Percentiles rank a stretch among this genome's conserved stretches.
Evolutionary conservation across 768 basidiomycete species (phyloP).

Genomic region (Ephemerocybe angulata): DNA sequence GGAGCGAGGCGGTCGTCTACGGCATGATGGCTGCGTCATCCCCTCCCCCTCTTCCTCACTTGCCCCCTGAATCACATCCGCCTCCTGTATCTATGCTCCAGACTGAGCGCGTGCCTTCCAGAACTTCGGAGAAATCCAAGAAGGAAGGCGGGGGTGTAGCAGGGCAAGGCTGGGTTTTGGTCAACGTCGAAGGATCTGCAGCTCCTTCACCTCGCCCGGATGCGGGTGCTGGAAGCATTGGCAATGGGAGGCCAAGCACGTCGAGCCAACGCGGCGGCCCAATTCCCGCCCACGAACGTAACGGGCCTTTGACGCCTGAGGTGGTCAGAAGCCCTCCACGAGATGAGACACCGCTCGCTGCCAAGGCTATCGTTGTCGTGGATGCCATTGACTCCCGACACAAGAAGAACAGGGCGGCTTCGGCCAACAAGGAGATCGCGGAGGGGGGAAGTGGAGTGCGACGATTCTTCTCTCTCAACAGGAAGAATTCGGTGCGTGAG

Average conservation of each 20-base stretch:
- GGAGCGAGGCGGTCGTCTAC: slow-evolving; percentile 63
- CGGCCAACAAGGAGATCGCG: neutral
- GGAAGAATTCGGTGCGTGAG: slow-evolving; percentile 37
- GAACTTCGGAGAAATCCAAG: slow-evolving; percentile 23
- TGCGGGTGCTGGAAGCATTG: neutral
- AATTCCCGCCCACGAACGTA: too few relatives aligned
- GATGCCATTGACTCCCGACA: slow-evolving; percentile 53
- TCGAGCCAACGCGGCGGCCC: too few relatives aligned
- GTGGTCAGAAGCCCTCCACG: slow-evolving; percentile 8
- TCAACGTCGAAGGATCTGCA: slow-evolving; percentile 50
- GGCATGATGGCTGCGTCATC: slow-evolving; percentile 41
- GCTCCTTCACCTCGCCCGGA: neutral
- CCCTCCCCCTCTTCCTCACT: slow-evolving; percentile 19
- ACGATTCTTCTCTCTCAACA: slow-evolving; percentile 36
- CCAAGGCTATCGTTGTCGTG: slow-evolving; percentile 60
- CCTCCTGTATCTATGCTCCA: slow-evolving; percentile 6
- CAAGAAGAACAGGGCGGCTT: slow-evolving; percentile 20
- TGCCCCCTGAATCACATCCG: slow-evolving; percentile 4
- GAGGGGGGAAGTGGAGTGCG: slow-evolving; percentile 22
- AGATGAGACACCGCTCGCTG: slow-evolving; percentile 38
- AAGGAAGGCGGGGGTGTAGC: slow-evolving; percentile 8
- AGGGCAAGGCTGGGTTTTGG: slow-evolving; percentile 62
- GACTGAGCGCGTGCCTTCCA: slow-evolving; percentile 6
- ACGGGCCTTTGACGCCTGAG: neutral
- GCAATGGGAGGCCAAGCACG: neutral